Percentiles rank a stretch among this genome's conserved stretches.
phyloP scores from a whole-genome alignment of 208 protist species.

The Crithidia expoeki region DNA sequence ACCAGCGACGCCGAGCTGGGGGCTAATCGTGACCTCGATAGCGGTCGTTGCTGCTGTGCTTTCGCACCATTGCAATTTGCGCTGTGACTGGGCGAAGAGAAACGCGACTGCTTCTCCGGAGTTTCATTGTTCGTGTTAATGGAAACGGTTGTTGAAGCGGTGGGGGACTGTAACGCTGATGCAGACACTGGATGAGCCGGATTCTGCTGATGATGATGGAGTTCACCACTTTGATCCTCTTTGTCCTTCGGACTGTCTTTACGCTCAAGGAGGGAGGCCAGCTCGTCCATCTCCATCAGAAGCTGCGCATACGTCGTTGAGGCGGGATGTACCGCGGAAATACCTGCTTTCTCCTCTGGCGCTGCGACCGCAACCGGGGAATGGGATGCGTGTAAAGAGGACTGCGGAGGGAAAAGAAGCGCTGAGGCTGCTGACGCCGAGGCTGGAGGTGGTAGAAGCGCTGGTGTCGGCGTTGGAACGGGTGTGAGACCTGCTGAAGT shows the following conservation, averaged over 20 bases:
- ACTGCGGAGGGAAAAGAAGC: too few relatives aligned
- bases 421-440: neutral
- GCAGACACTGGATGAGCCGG: neutral
- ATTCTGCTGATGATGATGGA: neutral
- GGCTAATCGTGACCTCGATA: conserved; percentile 1
- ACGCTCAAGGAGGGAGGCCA: conserved; percentile 14
- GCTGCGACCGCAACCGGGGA: neutral
- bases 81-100: neutral
- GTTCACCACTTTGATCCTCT: too few relatives aligned
- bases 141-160: neutral
- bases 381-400: neutral
- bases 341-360: neutral
- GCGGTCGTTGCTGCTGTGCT: neutral
- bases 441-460: neutral
- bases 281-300: conserved; percentile 28
- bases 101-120: conserved; percentile 3
- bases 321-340: neutral
- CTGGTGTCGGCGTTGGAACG: neutral
- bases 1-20: conserved; percentile 8
- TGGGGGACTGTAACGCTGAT: neutral
- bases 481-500: neutral
- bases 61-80: neutral
- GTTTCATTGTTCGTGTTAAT: neutral
- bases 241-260: neutral
- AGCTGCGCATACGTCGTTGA: conserved; percentile 32